Percentiles rank a stretch among this genome's conserved stretches.
phyloP scores from a whole-genome alignment of 1,139 yeast species.

The Saccharomyces hybrid region DNA sequence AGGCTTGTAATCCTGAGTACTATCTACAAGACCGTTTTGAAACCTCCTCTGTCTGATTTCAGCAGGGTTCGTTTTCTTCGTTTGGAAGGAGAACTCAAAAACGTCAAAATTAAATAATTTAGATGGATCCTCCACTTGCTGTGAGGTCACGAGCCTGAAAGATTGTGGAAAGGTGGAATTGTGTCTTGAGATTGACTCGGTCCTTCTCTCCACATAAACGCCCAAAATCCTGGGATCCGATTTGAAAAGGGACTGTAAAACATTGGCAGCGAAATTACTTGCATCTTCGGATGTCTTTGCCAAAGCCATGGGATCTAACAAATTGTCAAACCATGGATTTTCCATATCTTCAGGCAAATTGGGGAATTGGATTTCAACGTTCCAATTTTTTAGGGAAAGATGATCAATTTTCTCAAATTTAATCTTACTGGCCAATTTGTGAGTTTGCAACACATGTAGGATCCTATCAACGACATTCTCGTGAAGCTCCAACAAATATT shows the following conservation, averaged over 20 bases:
- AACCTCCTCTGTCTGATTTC: conserved; percentile 44
- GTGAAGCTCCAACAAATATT: conserved; percentile 51
- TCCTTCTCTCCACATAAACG: conserved; percentile 36
- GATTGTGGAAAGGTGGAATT: conserved; percentile 62
- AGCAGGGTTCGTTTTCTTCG: conserved; percentile 20
- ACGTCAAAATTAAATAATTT: conserved; percentile 28
- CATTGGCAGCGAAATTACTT: conserved; percentile 32
- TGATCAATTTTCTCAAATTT: conserved; percentile 14
- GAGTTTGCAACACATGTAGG: conserved; percentile 15
- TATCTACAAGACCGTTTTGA: conserved; percentile 61
- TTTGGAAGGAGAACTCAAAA: conserved; percentile 23
- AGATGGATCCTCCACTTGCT: conserved; percentile 28
- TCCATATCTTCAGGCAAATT: conserved; percentile 14
- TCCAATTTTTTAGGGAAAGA: conserved; percentile 21
- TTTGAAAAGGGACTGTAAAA: conserved; percentile 29
- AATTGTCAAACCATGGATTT: conserved; percentile 28
- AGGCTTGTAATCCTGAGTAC: conserved; percentile 39
- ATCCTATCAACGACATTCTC: conserved; percentile 10
- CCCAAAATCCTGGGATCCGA: conserved; percentile 21
- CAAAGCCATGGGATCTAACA: conserved; percentile 21
- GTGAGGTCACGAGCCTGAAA: conserved; percentile 55
- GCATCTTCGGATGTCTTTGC: conserved; percentile 37
- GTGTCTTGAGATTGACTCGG: conserved; percentile 12
- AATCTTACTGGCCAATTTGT: conserved; percentile 26
- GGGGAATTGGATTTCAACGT: conserved; percentile 19